Evolutionary conservation across 2,329 filamentous ascomycete genomes (phyloP), one percentile per base, ranked within the genome.

Genomic region (Colletotrichum filicis): DNA sequence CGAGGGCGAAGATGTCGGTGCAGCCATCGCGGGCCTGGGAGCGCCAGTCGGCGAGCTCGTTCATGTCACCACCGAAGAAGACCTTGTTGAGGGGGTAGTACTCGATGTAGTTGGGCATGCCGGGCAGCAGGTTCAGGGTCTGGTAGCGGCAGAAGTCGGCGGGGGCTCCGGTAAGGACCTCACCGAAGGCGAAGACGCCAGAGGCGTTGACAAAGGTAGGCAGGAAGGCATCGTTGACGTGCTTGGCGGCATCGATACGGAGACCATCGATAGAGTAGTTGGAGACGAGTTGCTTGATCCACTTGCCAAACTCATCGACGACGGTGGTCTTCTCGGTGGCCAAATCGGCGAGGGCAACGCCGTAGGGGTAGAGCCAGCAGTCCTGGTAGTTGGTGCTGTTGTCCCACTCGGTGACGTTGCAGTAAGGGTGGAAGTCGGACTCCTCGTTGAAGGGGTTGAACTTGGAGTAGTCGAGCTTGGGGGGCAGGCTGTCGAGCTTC

Each of bases 221-320:
- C 83, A 90, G 91, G 80, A 91, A 93, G 9, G 83, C 84, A 72
- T 88, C 86, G 74, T 90, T 85, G n/a, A 92, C 88, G 78, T 92
- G 89, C 80, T 90, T 91, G 74, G 89, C 89, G 0, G 88, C 91
- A 74, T 92, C 90, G 75, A 92, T 87, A 59, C 90, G 88, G 8
- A 91, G 82, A 5, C 90, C 89, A 77, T 90, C 90, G 82, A 92
- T 90, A 22, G 83, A 85, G 77, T 92, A 93, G 75, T 91, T 89
- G 4, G 84, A 79, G 2, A 93, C 87, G 0, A 93, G 83, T 59
- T 83, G 82, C 26, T 79, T 80, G 76, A 93, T 84, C 92, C 92
- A 94, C 26, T 83, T 80, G 68, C 89, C 82, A 79, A 89, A 89
- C 4, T 88, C 81, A 14, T 78, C 78, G 30, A 85, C 83, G 14